These are phyloP conservation scores for Ramalina peruviana DNA, from an alignment of 495 filamentous ascomycete genomes.

Conservation along the genomic window DNA sequence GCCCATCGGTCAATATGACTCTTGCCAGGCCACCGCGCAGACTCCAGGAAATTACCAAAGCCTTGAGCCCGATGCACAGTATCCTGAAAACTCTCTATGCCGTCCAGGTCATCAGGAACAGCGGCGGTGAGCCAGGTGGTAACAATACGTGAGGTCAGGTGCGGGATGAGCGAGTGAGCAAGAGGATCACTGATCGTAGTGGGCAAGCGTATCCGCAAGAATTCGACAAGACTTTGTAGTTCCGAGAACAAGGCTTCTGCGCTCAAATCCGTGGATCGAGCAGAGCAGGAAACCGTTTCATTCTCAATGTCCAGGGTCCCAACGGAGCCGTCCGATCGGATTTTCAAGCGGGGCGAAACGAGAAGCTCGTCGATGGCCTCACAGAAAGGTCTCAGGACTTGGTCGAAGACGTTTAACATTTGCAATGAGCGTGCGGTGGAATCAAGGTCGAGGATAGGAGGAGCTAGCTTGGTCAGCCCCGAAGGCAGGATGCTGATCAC, in stretches of 20 bases:
- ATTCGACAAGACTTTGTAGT: constrained; percentile 46
- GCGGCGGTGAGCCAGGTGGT: constrained; percentile 57
- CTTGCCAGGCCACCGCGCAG: constrained; percentile 52
- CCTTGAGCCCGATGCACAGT: constrained; percentile 43
- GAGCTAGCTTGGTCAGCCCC: constrained; percentile 8
- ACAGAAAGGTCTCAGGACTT: constrained; percentile 13
- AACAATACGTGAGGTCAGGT: constrained; percentile 50
- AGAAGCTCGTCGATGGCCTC: constrained; percentile 20
- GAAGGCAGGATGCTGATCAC: not conserved
- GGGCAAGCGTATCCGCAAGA: constrained; percentile 53
- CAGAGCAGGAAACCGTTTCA: constrained; percentile 13
- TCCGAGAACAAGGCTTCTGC: constrained; percentile 37
- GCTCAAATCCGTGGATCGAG: constrained; percentile 4
- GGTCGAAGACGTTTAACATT: constrained; percentile 17
- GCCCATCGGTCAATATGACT: constrained; percentile 67
- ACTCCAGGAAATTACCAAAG: constrained; percentile 49
- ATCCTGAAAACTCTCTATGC: constrained; percentile 53
- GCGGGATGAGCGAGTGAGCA: constrained; percentile 51
- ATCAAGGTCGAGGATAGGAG: constrained; percentile 10
- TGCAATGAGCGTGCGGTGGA: constrained; percentile 16
- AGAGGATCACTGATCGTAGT: constrained; percentile 43
- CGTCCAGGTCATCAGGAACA: constrained; percentile 57
- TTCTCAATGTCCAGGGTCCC: constrained; percentile 15
- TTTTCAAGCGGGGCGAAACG: constrained; percentile 18
- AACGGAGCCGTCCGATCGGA: constrained; percentile 10